Conservation (phyloP, 495 filamentous ascomycete genomes). For the Schizothecium vesticola region DNA sequence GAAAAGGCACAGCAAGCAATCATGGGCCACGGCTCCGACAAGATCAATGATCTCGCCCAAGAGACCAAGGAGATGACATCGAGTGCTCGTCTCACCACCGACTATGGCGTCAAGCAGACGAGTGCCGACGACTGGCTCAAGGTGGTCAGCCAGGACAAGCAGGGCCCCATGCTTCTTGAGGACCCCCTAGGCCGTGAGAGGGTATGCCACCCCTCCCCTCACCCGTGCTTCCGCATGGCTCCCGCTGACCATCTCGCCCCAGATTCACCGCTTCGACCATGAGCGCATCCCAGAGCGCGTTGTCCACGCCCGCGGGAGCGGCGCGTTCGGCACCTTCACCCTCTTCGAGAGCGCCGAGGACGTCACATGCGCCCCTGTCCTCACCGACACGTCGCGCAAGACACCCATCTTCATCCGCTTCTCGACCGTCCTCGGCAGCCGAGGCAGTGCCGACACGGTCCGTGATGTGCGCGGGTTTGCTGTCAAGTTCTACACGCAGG, state of each 20-base stretch:
- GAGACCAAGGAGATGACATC: conserved; percentile 29
- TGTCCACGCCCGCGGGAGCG: conserved; percentile 79
- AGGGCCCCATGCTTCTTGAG: conserved; percentile 73
- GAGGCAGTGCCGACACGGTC: conserved; percentile 74
- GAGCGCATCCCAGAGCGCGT: conserved; percentile 86
- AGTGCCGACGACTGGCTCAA: conserved; percentile 78
- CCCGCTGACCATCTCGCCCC: neutral
- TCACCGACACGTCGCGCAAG: conserved; percentile 73
- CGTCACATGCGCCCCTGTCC: conserved; percentile 62
- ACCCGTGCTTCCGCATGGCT: neutral
- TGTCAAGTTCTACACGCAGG: conserved; percentile 66
- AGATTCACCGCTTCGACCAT: conserved; percentile 81
- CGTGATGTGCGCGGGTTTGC: conserved; percentile 80
- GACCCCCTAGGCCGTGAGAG: conserved; percentile 76
- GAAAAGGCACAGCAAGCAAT: conserved; percentile 28
- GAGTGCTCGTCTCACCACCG: conserved; percentile 56
- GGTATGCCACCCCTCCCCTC: conserved; percentile 36
- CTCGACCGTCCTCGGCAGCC: conserved; percentile 74
- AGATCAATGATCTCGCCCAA: conserved; percentile 36
- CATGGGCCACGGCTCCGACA: conserved; percentile 29
- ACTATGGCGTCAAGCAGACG: conserved; percentile 69
- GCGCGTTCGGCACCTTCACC: conserved; percentile 79
- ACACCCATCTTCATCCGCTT: conserved; percentile 80
- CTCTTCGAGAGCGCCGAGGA: conserved; percentile 65
- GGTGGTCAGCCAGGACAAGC: conserved; percentile 51